Conservation (phyloP, 2,329 filamentous ascomycete genomes). For the Dothiorella sarmentorum region DNA sequence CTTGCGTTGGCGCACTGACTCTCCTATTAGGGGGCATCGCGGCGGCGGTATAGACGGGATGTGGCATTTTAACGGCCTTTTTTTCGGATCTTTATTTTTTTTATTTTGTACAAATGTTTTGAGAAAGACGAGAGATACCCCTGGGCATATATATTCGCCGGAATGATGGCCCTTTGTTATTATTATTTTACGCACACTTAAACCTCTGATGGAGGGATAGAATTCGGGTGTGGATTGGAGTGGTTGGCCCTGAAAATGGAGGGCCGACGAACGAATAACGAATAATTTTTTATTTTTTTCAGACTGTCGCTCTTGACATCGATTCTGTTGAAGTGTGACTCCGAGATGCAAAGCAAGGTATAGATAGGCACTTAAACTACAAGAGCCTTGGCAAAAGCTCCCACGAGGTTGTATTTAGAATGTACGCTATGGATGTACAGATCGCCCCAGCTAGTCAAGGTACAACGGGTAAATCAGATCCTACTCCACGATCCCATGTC, state of each 20-base stretch:
- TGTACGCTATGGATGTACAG: neutral
- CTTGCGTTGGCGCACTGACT: neutral
- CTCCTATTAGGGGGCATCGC: neutral
- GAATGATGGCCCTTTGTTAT: neutral
- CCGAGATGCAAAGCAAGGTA: no score
- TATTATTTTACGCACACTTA: neutral
- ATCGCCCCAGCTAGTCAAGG: constrained; percentile 9
- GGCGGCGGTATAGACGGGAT: neutral
- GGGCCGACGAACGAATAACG: no score
- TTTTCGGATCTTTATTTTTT: neutral
- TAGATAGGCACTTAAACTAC: no score
- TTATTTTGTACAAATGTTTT: neutral
- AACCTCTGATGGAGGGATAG: no score
- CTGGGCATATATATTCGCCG: neutral
- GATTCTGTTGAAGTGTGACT: no score
- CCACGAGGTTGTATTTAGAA: neutral
- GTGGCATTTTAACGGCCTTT: neutral
- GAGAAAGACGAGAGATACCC: neutral
- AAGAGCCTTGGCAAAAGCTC: neutral
- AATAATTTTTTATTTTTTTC: no score
- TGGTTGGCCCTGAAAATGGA: no score
- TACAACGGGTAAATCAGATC: neutral
- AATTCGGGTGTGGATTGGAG: no score
- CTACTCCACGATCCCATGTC: neutral
- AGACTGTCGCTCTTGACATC: no score